Evolutionary conservation across 1,139 yeast genomes (phyloP).

Genomic region (Hemisphaericaspora subhashii): DNA sequence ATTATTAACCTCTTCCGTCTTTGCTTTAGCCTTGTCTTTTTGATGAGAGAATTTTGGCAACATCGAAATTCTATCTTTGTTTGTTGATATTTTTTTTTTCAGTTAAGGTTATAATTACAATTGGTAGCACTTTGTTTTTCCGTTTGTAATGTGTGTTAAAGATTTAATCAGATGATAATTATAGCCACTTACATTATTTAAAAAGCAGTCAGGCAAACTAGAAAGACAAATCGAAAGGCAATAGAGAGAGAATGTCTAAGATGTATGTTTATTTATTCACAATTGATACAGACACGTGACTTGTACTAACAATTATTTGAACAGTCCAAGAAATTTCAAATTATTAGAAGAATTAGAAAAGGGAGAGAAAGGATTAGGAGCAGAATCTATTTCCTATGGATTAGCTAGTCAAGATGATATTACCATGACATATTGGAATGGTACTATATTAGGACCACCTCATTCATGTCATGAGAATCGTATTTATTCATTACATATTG

Average conservation of each 20-base stretch:
- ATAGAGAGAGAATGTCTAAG: constrained; percentile 33
- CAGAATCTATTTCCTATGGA: constrained; percentile 95
- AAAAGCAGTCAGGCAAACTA: background rate
- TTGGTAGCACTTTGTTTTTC: too few species aligned
- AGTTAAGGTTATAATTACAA: too few species aligned
- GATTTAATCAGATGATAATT: too few species aligned
- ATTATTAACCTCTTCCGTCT: constrained; percentile 2
- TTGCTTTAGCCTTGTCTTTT: background rate
- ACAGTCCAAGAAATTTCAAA: constrained; percentile 89
- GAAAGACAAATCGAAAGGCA: background rate
- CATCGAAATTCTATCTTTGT: background rate
- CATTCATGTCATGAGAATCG: constrained; percentile 92
- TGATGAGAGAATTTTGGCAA: background rate
- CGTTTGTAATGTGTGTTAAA: too few species aligned
- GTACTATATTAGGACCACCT: constrained; percentile 96
- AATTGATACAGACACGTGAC: too few species aligned
- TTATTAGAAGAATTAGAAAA: constrained; percentile 93
- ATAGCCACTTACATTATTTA: background rate
- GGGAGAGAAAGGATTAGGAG: constrained; percentile 97
- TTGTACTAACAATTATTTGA: background rate
- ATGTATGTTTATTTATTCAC: too few species aligned
- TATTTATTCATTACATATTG: constrained; percentile 78
- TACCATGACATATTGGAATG: constrained; percentile 92
- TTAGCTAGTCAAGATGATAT: constrained; percentile 86
- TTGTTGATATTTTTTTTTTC: background rate